These are phyloP conservation scores for Blastobotrys illinoisensis DNA, from an alignment of 1,139 yeast species.

Conservation along the genomic window DNA sequence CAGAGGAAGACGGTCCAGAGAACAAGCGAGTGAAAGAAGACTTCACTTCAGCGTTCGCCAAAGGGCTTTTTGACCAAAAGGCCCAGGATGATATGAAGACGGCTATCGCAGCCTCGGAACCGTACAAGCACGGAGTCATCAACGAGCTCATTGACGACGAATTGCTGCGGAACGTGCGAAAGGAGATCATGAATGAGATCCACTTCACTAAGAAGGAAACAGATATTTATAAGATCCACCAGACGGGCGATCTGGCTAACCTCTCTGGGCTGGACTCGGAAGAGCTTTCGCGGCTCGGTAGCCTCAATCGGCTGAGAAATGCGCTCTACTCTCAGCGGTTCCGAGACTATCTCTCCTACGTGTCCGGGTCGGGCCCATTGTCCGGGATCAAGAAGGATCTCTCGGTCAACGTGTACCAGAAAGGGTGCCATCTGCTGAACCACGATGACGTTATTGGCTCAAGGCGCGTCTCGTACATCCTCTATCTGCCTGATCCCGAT, in stretches of 20 bases:
- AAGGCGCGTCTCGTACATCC: slow-evolving; percentile 83
- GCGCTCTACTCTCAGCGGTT: slow-evolving; percentile 85
- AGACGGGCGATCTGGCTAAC: slow-evolving; percentile 93
- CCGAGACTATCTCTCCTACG: slow-evolving; percentile 70
- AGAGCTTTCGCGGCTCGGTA: slow-evolving; percentile 68
- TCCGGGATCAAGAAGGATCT: slow-evolving; percentile 89
- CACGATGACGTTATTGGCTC: slow-evolving; percentile 98
- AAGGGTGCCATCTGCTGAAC: slow-evolving; percentile 88
- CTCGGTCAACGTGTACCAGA: slow-evolving; percentile 84
- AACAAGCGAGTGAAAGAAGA: slow-evolving; percentile 8
- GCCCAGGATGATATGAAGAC: slow-evolving; percentile 16
- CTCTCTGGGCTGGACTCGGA: slow-evolving; percentile 76
- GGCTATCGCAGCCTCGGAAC: slow-evolving; percentile 46
- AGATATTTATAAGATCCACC: slow-evolving; percentile 90
- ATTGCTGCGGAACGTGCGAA: slow-evolving; percentile 69
- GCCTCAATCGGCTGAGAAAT: slow-evolving; percentile 68
- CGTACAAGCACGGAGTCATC: slow-evolving; percentile 88
- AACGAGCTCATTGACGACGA: slow-evolving; percentile 67
- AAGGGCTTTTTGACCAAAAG: slow-evolving; percentile 10
- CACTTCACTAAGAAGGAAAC: slow-evolving; percentile 95
- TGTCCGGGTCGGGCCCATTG: slow-evolving; percentile 84
- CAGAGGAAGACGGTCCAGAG: neutral
- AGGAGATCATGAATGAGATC: slow-evolving; percentile 75
- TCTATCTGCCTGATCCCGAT: slow-evolving; percentile 91
- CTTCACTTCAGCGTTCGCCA: slow-evolving; percentile 7